Base-by-base conservation (phyloP, 306 rosid genomes). In the Potentilla sterilis region DNA sequence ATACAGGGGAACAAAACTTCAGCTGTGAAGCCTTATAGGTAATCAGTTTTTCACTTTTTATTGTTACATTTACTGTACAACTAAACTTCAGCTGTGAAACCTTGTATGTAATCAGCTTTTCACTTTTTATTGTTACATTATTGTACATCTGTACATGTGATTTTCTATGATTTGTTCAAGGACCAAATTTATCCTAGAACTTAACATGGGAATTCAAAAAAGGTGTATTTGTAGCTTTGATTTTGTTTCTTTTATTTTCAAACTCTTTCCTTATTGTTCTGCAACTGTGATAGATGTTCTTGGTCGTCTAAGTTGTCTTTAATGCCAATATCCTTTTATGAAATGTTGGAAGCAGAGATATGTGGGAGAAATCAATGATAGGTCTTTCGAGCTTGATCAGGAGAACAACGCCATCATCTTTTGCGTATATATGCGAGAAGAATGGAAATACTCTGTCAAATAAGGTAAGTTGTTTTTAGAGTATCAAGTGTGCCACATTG, bases 301-400 rank as follows among this genome's bases (percentile, higher is more conserved):
- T 42, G 46, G 6, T n/a, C 37, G 34, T 46, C 62, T 28, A 49
- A 42, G 37, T 59, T 70, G 9, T 52, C 67, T 75, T 80, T 82
- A 55, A 79, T 69, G 46, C 61, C 28, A 47, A 28, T 38, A 37
- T 49, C 77, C 38, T 72, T 75, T 81, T 57, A 49, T 71, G 73
- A 76, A 80, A 80, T 86, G 55, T 69, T 74, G 71, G 75, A 83
- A 85, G 75, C 91, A 96, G 99, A 83, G 99, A 96, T 80, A 96
- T 96, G 99, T 96, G 99, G 99, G 99, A 96, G 88, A 92, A 88
- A 70, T 96, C 99, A 66, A 96, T 96, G 99, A 89, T 75, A 78
- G 99, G 99, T 72, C 77, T 92, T 63, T 76, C 54, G 74, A 87
- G 91, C 87, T 86, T 96, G 88, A 76, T 92, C 69, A 83, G 90